A percentile compares a stretch with the other conserved stretches of the same genome.
These are phyloP conservation scores for Sutorius australiensis DNA, from an alignment of 768 basidiomycete genomes.

Conservation along the genomic window DNA sequence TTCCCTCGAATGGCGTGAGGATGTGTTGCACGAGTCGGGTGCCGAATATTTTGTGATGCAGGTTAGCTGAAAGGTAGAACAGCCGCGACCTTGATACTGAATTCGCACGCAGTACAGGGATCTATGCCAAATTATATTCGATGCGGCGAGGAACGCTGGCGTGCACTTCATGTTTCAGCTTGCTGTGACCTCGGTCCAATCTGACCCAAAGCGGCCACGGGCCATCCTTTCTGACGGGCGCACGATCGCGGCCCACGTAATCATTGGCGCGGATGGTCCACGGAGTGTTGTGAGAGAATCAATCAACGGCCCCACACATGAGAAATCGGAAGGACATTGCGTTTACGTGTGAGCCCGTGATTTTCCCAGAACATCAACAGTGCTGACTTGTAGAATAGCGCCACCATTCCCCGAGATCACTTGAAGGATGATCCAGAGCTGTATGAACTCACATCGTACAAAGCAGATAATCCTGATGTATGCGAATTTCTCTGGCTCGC, in stretches of 20 bases:
- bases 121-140: constrained; percentile 46
- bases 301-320: constrained; percentile 31
- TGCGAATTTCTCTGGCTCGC: neutral
- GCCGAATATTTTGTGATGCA: constrained; percentile 53
- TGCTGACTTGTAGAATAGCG: constrained; percentile 26
- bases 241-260: constrained; percentile 45
- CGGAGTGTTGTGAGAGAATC: constrained; percentile 40
- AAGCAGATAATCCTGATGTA: constrained; percentile 22
- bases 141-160: constrained; percentile 45
- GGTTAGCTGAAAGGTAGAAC: constrained; percentile 27
- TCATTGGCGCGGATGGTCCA: constrained; percentile 63
- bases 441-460: constrained; percentile 26
- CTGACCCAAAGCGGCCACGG: constrained; percentile 27
- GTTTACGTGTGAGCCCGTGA: constrained; percentile 43
- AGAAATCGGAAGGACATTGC: constrained; percentile 30
- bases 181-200: constrained; percentile 33
- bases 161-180: constrained; percentile 48
- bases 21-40: constrained; percentile 48
- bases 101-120: constrained; percentile 45
- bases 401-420: constrained; percentile 39
- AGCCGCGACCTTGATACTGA: neutral
- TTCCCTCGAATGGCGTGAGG: constrained; percentile 44
- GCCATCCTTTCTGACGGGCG: constrained; percentile 43
- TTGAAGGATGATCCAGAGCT: constrained; percentile 46
- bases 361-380: constrained; percentile 4